Conservation (phyloP, 805 yeast genomes). For the Cyberlindnera xylosilytica region DNA sequence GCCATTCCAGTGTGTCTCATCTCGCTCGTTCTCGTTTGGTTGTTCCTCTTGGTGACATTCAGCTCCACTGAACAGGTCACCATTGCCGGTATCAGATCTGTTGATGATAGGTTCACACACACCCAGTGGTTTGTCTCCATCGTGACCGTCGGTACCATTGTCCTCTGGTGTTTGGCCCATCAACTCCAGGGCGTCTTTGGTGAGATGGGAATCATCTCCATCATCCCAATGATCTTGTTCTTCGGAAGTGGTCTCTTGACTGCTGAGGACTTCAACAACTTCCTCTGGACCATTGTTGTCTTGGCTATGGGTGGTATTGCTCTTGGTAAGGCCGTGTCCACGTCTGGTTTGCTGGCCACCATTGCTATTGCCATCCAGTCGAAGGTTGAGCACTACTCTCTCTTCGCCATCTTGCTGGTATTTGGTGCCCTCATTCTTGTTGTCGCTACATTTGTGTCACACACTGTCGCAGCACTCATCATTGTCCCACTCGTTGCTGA, state of each 20-base stretch:
- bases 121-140: conserved; percentile 72
- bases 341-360: conserved; percentile 79
- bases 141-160: conserved; percentile 70
- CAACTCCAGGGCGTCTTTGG: conserved; percentile 73
- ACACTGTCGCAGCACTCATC: conserved; percentile 95
- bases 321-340: conserved; percentile 89
- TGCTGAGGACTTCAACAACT: conserved; percentile 91
- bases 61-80: conserved; percentile 47
- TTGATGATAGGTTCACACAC: conserved; percentile 65
- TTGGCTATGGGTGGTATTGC: conserved; percentile 98
- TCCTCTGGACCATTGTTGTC: conserved; percentile 94
- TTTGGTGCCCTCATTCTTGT: conserved; percentile 80
- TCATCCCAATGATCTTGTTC: conserved; percentile 84
- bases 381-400: conserved; percentile 60
- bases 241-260: conserved; percentile 87
- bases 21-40: conserved; percentile 68
- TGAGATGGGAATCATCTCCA: conserved; percentile 95
- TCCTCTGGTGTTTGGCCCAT: conserved; percentile 87
- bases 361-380: conserved; percentile 70
- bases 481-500: conserved; percentile 87
- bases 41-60: conserved; percentile 63
- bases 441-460: conserved; percentile 94
- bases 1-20: conserved; percentile 75
- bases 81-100: conserved; percentile 44
- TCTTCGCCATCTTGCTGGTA: conserved; percentile 69